Evolutionary conservation across 2,329 filamentous ascomycete genomes (phyloP).

Genomic region (Tolypocladium tundrense): DNA sequence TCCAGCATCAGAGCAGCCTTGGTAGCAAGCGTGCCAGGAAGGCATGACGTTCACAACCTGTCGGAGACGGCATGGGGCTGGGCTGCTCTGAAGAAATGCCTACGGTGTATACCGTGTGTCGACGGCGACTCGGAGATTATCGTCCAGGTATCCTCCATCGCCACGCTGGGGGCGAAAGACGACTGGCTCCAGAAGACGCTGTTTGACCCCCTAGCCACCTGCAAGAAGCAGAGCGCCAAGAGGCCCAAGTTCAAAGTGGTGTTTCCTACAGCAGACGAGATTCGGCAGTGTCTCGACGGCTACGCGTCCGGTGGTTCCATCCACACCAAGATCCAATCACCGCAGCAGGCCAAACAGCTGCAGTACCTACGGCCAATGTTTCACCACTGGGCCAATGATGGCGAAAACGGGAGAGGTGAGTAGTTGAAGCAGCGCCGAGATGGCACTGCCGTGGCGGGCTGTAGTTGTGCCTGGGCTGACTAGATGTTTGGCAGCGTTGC

Average conservation of each 20-base stretch:
- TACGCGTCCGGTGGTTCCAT: constrained; percentile 72
- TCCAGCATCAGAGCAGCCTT: constrained; percentile 56
- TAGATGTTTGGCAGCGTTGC: constrained; percentile 12
- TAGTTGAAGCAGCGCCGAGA: too few relatives aligned
- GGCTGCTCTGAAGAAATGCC: constrained; percentile 51
- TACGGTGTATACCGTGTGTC: constrained; percentile 42
- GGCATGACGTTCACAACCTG: constrained; percentile 39
- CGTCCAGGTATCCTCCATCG: constrained; percentile 69
- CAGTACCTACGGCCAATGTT: constrained; percentile 60
- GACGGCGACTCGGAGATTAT: constrained; percentile 37
- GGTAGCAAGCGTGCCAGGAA: constrained; percentile 69
- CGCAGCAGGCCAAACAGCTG: constrained; percentile 63
- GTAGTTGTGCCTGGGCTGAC: not conserved
- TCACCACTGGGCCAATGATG: constrained; percentile 65
- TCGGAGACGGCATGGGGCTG: constrained; percentile 64
- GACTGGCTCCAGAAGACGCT: constrained; percentile 62
- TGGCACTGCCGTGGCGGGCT: not conserved
- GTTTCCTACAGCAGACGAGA: constrained; percentile 72
- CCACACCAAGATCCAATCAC: constrained; percentile 65
- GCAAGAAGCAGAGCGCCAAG: constrained; percentile 14
- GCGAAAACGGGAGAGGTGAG: constrained; percentile 18
- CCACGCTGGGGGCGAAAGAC: constrained; percentile 60
- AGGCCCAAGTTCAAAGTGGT: constrained; percentile 56
- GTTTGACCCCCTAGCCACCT: constrained; percentile 37
- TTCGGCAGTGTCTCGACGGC: constrained; percentile 65